A percentile compares a stretch with the other conserved stretches of the same genome.
phyloP scores from a whole-genome alignment of 345 rosid species.

The Salix arbutifolia region DNA sequence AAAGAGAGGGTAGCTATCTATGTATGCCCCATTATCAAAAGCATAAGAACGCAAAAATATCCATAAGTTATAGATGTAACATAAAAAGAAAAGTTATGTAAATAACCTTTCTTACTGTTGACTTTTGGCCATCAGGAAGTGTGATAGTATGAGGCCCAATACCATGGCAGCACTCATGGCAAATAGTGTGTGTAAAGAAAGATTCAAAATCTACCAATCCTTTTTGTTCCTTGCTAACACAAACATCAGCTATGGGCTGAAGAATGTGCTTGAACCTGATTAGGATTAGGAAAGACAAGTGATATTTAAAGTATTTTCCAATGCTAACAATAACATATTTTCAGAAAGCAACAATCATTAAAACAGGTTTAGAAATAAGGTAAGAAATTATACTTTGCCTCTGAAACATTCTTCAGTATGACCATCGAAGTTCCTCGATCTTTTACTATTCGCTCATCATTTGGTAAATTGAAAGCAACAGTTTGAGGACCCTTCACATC shows the following conservation, averaged over 20 bases:
- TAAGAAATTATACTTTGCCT: slow-evolving; percentile 61
- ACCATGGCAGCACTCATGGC: slow-evolving; percentile 97
- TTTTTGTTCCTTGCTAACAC: slow-evolving; percentile 61
- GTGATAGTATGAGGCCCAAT: slow-evolving; percentile 90
- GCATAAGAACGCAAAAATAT: not conserved
- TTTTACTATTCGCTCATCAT: slow-evolving; percentile 84
- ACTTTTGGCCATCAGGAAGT: slow-evolving; percentile 77
- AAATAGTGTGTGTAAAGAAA: slow-evolving; percentile 86
- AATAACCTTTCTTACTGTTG: slow-evolving; percentile 85
- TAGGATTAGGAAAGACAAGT: slow-evolving; percentile 12
- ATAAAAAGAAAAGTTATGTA: not conserved
- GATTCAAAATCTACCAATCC: slow-evolving; percentile 88
- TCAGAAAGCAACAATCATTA: not conserved
- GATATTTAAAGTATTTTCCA: slow-evolving; percentile 3
- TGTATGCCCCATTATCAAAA: not conserved
- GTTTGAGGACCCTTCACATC: slow-evolving; percentile 97
- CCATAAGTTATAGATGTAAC: not conserved
- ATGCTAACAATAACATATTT: not conserved
- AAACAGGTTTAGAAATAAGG: not conserved
- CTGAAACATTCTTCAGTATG: slow-evolving; percentile 84
- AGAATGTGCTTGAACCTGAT: slow-evolving; percentile 83
- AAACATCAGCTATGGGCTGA: slow-evolving; percentile 69
- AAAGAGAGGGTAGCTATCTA: not conserved
- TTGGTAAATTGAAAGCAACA: slow-evolving; percentile 92
- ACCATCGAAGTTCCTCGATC: slow-evolving; percentile 97